Evolutionary conservation across 192 early-diverging fungal genomes (phyloP).

Genomic region (Linnemannia hyalina): DNA sequence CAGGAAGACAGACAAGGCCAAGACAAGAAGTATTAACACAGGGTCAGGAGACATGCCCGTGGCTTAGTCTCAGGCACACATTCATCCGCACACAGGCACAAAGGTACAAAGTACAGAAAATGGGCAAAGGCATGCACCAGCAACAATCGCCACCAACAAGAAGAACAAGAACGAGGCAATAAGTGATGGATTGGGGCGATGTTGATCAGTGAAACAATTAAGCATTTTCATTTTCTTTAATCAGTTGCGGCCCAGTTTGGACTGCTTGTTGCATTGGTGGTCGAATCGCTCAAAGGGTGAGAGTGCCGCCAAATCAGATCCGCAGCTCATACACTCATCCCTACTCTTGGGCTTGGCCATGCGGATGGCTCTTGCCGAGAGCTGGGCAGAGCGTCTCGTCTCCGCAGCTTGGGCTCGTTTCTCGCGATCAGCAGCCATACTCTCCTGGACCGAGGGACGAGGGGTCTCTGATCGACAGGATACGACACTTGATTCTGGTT

Average conservation of each 20-base stretch:
- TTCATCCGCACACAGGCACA: not conserved
- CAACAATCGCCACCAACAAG: no score
- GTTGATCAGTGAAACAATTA: not conserved
- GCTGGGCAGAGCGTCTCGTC: constrained; percentile 57
- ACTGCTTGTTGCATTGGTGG: not conserved
- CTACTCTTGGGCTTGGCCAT: not conserved
- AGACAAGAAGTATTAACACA: not conserved
- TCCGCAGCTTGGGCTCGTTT: constrained; percentile 84
- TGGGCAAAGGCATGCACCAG: no score
- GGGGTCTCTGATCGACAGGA: constrained; percentile 33
- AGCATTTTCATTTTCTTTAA: not conserved
- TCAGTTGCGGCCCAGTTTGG: not conserved
- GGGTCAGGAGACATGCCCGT: not conserved
- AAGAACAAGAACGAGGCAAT: no score
- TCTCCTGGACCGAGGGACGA: constrained; percentile 71
- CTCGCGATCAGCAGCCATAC: constrained; percentile 81
- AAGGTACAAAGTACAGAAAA: not conserved
- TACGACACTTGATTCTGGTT: constrained; percentile 27
- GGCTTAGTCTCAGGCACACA: constrained; percentile 1
- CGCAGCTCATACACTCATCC: not conserved
- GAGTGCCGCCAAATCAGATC: not conserved
- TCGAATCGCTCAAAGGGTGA: constrained; percentile 1
- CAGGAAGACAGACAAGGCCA: not conserved
- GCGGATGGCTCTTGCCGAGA: not conserved
- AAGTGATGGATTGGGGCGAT: no score